Evolutionary conservation across 768 basidiomycete genomes (phyloP).

Genomic region (Collybiopsis luxurians): DNA sequence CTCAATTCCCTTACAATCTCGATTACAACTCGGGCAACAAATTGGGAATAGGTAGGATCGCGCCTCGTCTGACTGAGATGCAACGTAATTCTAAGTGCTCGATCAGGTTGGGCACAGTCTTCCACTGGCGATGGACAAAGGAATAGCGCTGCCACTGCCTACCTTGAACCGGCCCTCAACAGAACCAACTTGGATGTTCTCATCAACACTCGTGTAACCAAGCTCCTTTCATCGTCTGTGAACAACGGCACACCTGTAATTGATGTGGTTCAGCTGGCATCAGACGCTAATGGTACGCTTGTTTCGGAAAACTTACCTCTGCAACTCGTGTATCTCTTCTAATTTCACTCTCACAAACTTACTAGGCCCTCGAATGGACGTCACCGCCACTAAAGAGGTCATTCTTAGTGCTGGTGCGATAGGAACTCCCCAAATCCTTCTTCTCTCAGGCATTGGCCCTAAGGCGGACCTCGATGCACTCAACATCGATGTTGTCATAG

Average conservation of each 20-base stretch:
- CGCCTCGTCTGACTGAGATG: conserved; percentile 10
- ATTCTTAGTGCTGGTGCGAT: conserved; percentile 27
- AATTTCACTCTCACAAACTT: not conserved
- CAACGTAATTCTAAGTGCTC: conserved; percentile 30
- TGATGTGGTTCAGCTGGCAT: conserved; percentile 16
- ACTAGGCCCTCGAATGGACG: not conserved
- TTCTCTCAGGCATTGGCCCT: conserved; percentile 25
- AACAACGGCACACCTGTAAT: conserved; percentile 5
- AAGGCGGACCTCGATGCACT: not conserved
- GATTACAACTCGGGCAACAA: conserved; percentile 29
- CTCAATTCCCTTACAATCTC: conserved; percentile 22
- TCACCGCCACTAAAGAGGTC: conserved; percentile 25
- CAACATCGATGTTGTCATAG: conserved; percentile 12
- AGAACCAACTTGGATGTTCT: conserved; percentile 29
- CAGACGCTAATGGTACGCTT: conserved; percentile 1
- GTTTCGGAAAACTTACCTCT: no score
- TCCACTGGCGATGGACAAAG: conserved; percentile 17
- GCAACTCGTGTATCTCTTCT: no score
- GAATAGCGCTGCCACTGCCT: conserved; percentile 26
- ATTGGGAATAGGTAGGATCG: conserved; percentile 28
- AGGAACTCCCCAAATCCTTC: conserved; percentile 18
- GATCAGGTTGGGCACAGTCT: conserved; percentile 19
- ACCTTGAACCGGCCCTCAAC: conserved; percentile 23
- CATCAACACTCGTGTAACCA: conserved; percentile 6
- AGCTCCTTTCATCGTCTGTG: not conserved